Evolutionary conservation across 805 yeast genomes (phyloP).

Genomic region (Kodamaea neixiangensis): DNA sequence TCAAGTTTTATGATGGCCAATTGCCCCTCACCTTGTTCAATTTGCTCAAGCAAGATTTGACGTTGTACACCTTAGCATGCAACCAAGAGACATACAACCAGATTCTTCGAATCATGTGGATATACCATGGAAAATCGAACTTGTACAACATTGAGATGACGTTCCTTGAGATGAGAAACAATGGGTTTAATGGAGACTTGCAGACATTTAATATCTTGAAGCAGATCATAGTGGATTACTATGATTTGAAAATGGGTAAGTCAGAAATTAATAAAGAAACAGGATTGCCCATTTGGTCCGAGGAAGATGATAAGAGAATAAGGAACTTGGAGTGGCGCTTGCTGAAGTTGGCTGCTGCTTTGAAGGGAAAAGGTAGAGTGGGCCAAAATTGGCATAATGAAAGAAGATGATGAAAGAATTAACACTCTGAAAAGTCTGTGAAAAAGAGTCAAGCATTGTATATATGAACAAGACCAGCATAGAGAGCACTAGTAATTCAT

Average conservation of each 20-base stretch:
- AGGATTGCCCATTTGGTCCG: conserved; percentile 36
- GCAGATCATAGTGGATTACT: conserved; percentile 36
- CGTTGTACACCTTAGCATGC: conserved; percentile 35
- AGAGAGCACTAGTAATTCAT: too few relatives aligned
- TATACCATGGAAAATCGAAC: conserved; percentile 38
- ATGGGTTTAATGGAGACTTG: conserved; percentile 41
- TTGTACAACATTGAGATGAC: conserved; percentile 37
- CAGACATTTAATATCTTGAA: conserved; percentile 37
- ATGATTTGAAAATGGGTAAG: conserved; percentile 34
- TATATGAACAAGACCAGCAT: too few relatives aligned
- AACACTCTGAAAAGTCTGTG: too few relatives aligned
- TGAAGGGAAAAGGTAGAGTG: not conserved
- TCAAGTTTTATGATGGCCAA: conserved; percentile 35
- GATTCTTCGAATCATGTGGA: conserved; percentile 37
- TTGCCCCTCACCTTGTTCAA: conserved; percentile 39
- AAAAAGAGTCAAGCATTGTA: too few relatives aligned
- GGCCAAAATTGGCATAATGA: too few relatives aligned
- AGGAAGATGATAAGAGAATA: conserved; percentile 37
- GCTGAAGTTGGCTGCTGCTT: conserved; percentile 6
- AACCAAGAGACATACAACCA: conserved; percentile 46
- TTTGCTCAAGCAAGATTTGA: conserved; percentile 32
- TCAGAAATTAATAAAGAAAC: conserved; percentile 21
- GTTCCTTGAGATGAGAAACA: conserved; percentile 40
- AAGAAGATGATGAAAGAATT: too few relatives aligned
- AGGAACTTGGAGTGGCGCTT: conserved; percentile 21